Base-by-base conservation (phyloP, 2,329 filamentous ascomycete genomes). In the Fusarium concolor region DNA sequence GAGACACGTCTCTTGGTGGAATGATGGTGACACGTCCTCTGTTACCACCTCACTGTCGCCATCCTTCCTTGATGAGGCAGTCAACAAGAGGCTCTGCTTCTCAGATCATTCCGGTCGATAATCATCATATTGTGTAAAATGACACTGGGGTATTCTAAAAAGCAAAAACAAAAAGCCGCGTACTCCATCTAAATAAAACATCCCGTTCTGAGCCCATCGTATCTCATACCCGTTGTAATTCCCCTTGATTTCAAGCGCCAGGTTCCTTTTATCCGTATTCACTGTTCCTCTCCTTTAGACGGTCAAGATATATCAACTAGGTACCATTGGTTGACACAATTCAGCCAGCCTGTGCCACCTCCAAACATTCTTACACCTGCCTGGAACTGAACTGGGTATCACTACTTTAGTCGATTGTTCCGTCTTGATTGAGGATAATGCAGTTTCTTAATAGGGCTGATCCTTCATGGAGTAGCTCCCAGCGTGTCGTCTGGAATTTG, bases 401-500 rank as follows among this genome's bases (percentile, higher is more conserved):
- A 14, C 18, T 12, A 14, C 11, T 38, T 15, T 33, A 77, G n/a
- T 64, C 45, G 45, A 78, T 65, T 17, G 65, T 73, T 17, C 71
- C 76, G 10, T 76, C 77, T 15, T 75, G 68, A 33, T 78, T 79
- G 10, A 79, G 73, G n/a, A 75, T 67, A 68, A 97, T 92, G 77
- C 94, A 97, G 76, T 94, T 96, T 56, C 85, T 89, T 75, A 98
- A 79, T 63, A 97, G 81, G 22, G 88, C 90, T 31, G 92, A 91
- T 35, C 93, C 95, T 79, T 98, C 96, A 58, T 96, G 90, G 66
- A 98, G 82, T 55, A 98, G 81, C 82, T 98, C 94, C 95, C 95
- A 98, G 47, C 94, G 86, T 31, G 94, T 94, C 73, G 90, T 90
- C 68, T 86, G 17, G 10, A 28, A 33, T 22, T 17, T 52, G 53